These are phyloP conservation scores for Rutidosis leptorrhynchoides DNA, from an alignment of 129 eudicot species.

Conservation along the genomic window DNA sequence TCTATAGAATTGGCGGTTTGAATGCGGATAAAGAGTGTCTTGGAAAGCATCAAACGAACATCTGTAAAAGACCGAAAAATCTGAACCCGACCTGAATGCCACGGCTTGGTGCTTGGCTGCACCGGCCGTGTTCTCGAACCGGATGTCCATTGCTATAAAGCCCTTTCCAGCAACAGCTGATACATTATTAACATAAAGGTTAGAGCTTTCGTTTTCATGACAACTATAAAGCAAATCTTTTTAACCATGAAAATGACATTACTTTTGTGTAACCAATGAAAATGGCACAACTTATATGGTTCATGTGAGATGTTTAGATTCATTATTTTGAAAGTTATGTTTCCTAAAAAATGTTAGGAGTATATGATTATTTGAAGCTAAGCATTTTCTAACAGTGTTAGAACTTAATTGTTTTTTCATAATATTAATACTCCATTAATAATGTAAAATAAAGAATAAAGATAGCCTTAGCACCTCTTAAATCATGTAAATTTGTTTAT, in stretches of 20 bases:
- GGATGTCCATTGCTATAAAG: constrained; percentile 67
- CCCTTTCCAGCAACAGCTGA: constrained; percentile 55
- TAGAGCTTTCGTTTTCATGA: neutral
- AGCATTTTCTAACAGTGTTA: too few relatives aligned
- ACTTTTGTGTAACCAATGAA: constrained; percentile 1
- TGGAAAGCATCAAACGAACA: constrained; percentile 67
- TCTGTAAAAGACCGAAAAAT: constrained; percentile 53
- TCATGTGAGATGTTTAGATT: neutral
- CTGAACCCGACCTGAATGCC: constrained; percentile 74
- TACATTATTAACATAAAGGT: constrained; percentile 1
- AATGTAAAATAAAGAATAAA: too few relatives aligned
- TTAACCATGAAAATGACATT: neutral
- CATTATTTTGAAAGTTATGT: neutral
- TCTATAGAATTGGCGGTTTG: constrained; percentile 76
- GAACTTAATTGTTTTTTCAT: too few relatives aligned
- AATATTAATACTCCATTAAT: too few relatives aligned
- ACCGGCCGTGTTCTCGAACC: constrained; percentile 72
- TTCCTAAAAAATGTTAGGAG: too few relatives aligned
- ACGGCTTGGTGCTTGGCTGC: constrained; percentile 79
- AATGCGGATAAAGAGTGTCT: constrained; percentile 79
- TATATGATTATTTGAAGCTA: too few relatives aligned
- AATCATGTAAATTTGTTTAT: neutral
- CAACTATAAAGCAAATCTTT: neutral
- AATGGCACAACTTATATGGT: constrained; percentile 1
- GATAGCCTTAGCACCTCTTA: too few relatives aligned